These are phyloP conservation scores for Yarrowia alimentaria DNA, from an alignment of 805 yeast species.

Conservation along the genomic window DNA sequence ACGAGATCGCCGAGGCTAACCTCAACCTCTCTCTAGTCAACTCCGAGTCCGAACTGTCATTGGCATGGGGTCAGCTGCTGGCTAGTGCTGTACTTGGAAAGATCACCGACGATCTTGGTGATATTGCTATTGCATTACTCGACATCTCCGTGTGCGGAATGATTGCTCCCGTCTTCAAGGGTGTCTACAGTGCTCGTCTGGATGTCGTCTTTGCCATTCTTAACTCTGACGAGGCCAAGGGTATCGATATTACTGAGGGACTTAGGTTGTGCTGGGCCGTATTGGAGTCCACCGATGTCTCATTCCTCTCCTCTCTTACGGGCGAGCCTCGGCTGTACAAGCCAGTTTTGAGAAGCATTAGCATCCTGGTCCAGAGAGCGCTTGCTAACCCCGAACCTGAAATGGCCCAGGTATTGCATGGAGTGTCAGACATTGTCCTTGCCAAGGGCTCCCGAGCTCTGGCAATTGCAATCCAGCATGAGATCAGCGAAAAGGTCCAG, in stretches of 20 bases:
- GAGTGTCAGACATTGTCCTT: constrained; percentile 60
- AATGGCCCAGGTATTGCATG: constrained; percentile 35
- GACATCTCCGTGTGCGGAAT: constrained; percentile 10
- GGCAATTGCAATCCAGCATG: constrained; percentile 58
- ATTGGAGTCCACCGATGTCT: constrained; percentile 14
- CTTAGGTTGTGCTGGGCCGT: constrained; percentile 17
- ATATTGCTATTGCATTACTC: constrained; percentile 7
- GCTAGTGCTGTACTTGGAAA: constrained; percentile 52
- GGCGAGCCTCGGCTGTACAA: constrained; percentile 28
- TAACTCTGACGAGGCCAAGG: constrained; percentile 10
- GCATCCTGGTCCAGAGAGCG: constrained; percentile 6
- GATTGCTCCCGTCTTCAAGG: constrained; percentile 25
- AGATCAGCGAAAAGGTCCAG: constrained; percentile 39
- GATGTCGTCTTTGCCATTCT: constrained; percentile 19
- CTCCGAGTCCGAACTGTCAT: constrained; percentile 67
- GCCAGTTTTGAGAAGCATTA: constrained; percentile 20
- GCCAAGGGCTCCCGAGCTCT: constrained; percentile 64
- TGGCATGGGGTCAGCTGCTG: constrained; percentile 70
- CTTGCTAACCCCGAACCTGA: constrained; percentile 29
- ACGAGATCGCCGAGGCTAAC: constrained; percentile 56
- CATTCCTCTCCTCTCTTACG: constrained; percentile 26
- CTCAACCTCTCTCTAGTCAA: constrained; percentile 60
- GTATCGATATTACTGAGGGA: constrained; percentile 2
- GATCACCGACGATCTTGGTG: constrained; percentile 2
- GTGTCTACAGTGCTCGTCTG: constrained; percentile 5